phyloP scores from a whole-genome alignment of 2,329 filamentous ascomycete genomes.

The Pezicula carpinea region DNA sequence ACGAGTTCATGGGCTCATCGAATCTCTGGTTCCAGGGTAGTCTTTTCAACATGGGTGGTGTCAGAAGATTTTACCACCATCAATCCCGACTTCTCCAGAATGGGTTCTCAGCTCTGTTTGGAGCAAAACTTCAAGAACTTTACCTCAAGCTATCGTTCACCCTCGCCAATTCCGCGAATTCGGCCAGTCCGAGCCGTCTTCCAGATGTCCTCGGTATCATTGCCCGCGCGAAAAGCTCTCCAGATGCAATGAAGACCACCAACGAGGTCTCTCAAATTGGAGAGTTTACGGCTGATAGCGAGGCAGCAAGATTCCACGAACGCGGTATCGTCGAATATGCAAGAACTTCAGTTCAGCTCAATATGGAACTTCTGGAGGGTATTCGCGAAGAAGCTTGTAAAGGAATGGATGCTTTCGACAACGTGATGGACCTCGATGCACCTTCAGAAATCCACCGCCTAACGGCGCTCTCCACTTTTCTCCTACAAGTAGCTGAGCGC shows the following conservation, averaged over 20 bases:
- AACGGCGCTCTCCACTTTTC: slow-evolving; percentile 35
- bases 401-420: slow-evolving; percentile 51
- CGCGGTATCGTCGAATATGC: slow-evolving; percentile 48
- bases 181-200: slow-evolving; percentile 31
- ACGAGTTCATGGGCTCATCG: slow-evolving; percentile 42
- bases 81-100: slow-evolving; percentile 46
- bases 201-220: slow-evolving; percentile 41
- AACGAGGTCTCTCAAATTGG: slow-evolving; percentile 47
- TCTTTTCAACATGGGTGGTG: slow-evolving; percentile 44
- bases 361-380: slow-evolving; percentile 49
- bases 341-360: slow-evolving; percentile 41
- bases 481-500: slow-evolving; percentile 47
- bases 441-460: slow-evolving; percentile 34
- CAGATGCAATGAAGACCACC: slow-evolving; percentile 40
- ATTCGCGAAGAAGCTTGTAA: slow-evolving; percentile 47
- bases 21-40: slow-evolving; percentile 42
- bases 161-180: slow-evolving; percentile 36
- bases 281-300: slow-evolving; percentile 42
- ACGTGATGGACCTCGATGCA: slow-evolving; percentile 37
- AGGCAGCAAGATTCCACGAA: slow-evolving; percentile 45
- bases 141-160: slow-evolving; percentile 48
- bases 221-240: slow-evolving; percentile 38
- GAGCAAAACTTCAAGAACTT: slow-evolving; percentile 46
- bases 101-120: slow-evolving; percentile 46
- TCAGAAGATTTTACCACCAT: slow-evolving; percentile 48